Evolutionary conservation across 441 rosid species (phyloP), one percentile per base, ranked within the genome.

Genomic region (Pelargonium myrrhifolium): DNA sequence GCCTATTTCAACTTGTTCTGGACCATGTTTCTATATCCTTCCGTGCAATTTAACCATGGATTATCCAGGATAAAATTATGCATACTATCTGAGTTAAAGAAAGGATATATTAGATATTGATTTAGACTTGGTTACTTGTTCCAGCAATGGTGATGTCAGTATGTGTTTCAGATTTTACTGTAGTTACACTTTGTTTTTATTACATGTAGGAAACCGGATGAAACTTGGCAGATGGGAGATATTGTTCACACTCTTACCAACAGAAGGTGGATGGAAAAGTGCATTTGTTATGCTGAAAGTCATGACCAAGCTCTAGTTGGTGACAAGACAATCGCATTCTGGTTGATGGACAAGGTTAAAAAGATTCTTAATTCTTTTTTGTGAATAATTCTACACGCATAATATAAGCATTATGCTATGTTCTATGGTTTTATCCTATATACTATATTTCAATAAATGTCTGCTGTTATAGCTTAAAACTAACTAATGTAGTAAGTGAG

Each of bases 301-400:
- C 99, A 94, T 77, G 99, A 94, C 80, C 99, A 91, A 83, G 99
- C 99, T 71, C 89, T 94, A 72, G 99, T 94, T 65, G 99, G 97
- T 15, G 98, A 94, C 83, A 94, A 94, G 77, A 94, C 99, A 18
- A 79, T 94, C 66, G 97, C 99, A 9, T 94, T 94, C 78, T 94
- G 99, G 99, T 78, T 94, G 77, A 91, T 94, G 99, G 99, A 94
- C 83, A 87, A 94, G 97, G 99, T 92, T 47, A 31, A 62, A 24
- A 18, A 64, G 47, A 45, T 65, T 65, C 65, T 70, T 66, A 9
- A 31, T 31, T 42, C 4, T 5, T 64, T n/a, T 37, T 65, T 40
- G 55, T 64, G 24, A 31, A 7, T 31, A 7, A 65, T 43, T 12
- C 64, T 10, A 24, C 35, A 22, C 22, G 22, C 24, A 18, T 53